A percentile compares a stretch with the other conserved stretches of the same genome.
Conservation (phyloP, 2,329 filamentous ascomycete genomes). For the Colletotrichum lindemuthianum region DNA sequence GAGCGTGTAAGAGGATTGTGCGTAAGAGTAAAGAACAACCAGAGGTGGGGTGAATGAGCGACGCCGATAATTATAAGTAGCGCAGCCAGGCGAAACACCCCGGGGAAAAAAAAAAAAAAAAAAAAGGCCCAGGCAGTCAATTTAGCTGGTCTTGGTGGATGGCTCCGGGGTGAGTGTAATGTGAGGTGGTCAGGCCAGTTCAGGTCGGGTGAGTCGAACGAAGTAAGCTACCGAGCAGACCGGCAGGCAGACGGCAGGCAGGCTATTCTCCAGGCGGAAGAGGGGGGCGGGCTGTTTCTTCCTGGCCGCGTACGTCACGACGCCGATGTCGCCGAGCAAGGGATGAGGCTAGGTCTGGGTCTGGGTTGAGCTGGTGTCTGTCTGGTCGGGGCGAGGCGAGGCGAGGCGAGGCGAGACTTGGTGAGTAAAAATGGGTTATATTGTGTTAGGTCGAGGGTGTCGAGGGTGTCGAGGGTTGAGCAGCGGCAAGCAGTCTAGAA, state of each 20-base stretch:
- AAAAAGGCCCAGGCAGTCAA: no score
- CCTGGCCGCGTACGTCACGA: constrained; percentile 18
- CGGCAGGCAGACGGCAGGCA: not conserved
- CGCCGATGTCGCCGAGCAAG: constrained; percentile 32
- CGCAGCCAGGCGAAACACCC: not conserved
- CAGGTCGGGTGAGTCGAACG: not conserved
- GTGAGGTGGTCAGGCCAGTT: not conserved
- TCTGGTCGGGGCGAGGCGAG: not conserved
- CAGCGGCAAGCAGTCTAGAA: not conserved
- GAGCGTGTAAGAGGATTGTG: constrained; percentile 35
- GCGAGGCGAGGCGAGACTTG: not conserved
- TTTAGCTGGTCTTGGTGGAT: not conserved
- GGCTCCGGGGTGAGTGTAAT: not conserved
- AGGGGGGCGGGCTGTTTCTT: constrained; percentile 6
- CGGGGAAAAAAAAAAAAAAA: not conserved
- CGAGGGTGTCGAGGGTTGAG: constrained; percentile 8
- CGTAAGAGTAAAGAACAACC: constrained; percentile 2
- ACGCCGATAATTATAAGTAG: constrained; percentile 22
- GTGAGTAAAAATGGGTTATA: no score
- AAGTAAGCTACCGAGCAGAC: not conserved
- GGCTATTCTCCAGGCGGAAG: constrained; percentile 7
- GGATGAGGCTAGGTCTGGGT: constrained; percentile 5
- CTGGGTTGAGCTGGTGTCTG: not conserved
- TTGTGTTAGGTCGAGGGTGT: not conserved
- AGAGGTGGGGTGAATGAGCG: constrained; percentile 7